These are phyloP conservation scores for Kwoniella europaea DNA, from an alignment of 768 basidiomycete genomes.

Conservation along the genomic window DNA sequence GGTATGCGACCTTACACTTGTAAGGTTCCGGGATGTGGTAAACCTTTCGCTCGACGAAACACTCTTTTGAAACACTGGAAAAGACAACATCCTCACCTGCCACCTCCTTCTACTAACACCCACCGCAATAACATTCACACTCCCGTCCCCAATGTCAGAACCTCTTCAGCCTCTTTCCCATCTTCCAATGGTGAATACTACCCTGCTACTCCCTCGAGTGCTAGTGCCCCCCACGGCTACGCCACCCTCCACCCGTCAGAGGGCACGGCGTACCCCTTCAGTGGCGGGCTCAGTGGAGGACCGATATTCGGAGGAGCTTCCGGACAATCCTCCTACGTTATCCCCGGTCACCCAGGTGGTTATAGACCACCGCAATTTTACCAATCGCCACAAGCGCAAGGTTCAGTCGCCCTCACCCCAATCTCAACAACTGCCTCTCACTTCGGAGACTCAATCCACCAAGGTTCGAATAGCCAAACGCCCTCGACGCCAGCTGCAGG, in stretches of 20 bases:
- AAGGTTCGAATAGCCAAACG: conserved; percentile 8
- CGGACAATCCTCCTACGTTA: conserved; percentile 10
- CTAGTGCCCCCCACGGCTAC: conserved; percentile 48
- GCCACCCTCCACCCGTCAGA: conserved; percentile 51
- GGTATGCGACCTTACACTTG: conserved; percentile 60
- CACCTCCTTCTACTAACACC: conserved; percentile 36
- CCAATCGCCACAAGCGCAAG: conserved; percentile 19
- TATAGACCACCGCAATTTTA: conserved; percentile 3
- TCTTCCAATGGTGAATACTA: conserved; percentile 32
- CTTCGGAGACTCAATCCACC: conserved; percentile 14
- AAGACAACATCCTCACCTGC: conserved; percentile 52
- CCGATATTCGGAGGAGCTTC: conserved; percentile 19
- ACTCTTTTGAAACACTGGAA: conserved; percentile 60
- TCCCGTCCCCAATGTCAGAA: conserved; percentile 18
- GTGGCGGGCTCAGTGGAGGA: conserved; percentile 32
- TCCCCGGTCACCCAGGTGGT: conserved; percentile 8
- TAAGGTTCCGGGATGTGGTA: conserved; percentile 42
- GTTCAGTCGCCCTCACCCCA: conserved; percentile 19
- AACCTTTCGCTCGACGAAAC: conserved; percentile 59
- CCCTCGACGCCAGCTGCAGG: conserved; percentile 12
- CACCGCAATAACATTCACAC: conserved; percentile 18
- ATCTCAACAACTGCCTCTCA: conserved; percentile 10
- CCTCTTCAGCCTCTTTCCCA: conserved; percentile 23
- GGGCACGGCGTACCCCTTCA: conserved; percentile 45
- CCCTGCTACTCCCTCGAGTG: conserved; percentile 24